These are phyloP conservation scores for Cladorrhinum sp. DNA, from an alignment of 2,329 filamentous ascomycete species.

Conservation along the genomic window DNA sequence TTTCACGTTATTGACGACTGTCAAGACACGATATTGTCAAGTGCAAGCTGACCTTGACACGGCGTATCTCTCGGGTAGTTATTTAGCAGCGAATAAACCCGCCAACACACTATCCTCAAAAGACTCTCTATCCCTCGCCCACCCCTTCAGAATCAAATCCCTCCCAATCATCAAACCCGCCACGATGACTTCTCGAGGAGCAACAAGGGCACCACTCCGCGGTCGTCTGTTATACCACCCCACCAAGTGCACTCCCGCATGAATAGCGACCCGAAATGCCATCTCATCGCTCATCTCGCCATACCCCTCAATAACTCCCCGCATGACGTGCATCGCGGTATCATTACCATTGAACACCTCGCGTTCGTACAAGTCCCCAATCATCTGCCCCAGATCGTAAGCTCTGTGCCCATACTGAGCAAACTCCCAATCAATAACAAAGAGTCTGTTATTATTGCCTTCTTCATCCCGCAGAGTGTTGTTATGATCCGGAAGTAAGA, in stretches of 20 bases:
- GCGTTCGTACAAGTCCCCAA: constrained; percentile 41
- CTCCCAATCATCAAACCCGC: constrained; percentile 16
- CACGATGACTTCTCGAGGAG: constrained; percentile 9
- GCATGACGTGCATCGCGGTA: constrained; percentile 31
- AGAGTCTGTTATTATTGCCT: constrained; percentile 27
- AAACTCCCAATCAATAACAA: constrained; percentile 45
- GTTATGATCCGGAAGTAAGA: constrained; percentile 10
- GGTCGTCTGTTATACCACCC: constrained; percentile 26
- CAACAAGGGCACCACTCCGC: constrained; percentile 1
- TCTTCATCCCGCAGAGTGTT: not conserved
- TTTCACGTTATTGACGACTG: too few relatives aligned
- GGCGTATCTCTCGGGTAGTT: too few relatives aligned
- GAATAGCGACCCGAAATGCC: constrained; percentile 39
- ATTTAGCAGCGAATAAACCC: constrained; percentile 9
- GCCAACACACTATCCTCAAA: constrained; percentile 19
- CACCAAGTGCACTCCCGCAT: constrained; percentile 41
- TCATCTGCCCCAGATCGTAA: constrained; percentile 41
- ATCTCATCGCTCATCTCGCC: constrained; percentile 35
- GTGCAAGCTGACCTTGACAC: too few relatives aligned
- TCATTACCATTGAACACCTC: constrained; percentile 36
- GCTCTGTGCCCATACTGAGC: constrained; percentile 38
- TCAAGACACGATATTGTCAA: too few relatives aligned
- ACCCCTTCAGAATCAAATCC: constrained; percentile 23
- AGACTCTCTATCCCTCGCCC: constrained; percentile 20
- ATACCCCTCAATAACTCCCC: constrained; percentile 39